These are phyloP conservation scores for Grosmannia serpens DNA, from an alignment of 2,329 filamentous ascomycete species.

Conservation along the genomic window DNA sequence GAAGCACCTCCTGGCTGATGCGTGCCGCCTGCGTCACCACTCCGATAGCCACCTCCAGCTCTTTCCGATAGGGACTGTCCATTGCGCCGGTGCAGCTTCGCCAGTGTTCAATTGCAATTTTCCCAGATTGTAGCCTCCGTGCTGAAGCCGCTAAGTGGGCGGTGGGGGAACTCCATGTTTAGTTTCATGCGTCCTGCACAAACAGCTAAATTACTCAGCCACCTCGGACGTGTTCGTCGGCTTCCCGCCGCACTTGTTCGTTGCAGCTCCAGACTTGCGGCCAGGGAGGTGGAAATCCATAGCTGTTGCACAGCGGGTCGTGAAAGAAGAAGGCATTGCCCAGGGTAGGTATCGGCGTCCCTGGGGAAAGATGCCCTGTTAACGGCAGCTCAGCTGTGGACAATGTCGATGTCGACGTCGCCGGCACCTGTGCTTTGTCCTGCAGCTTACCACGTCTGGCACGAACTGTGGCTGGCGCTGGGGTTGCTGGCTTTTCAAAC, in stretches of 20 bases:
- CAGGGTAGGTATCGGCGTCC: background rate
- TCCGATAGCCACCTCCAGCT: constrained; percentile 30
- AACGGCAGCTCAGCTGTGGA: background rate
- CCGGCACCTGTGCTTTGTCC: background rate
- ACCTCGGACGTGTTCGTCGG: background rate
- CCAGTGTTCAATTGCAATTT: background rate
- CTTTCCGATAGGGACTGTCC: constrained; percentile 25
- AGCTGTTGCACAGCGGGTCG: constrained; percentile 1
- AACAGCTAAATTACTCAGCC: background rate
- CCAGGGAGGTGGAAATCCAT: constrained; percentile 5
- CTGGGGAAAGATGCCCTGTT: constrained; percentile 4
- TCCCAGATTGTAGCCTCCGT: background rate
- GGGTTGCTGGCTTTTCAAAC: background rate
- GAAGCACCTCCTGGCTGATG: constrained; percentile 37
- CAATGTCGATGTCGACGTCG: background rate
- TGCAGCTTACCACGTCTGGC: background rate
- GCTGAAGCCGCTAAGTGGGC: background rate
- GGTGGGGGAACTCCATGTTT: background rate
- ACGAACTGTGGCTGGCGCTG: no score
- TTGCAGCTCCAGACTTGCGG: constrained; percentile 8
- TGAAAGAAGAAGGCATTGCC: constrained; percentile 5
- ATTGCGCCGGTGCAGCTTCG: background rate
- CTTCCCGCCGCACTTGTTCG: constrained; percentile 9
- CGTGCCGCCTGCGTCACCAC: constrained; percentile 33
- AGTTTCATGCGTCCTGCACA: background rate